phyloP scores from a whole-genome alignment of 192 early-diverging fungal genomes.

The Umbelopsis isabellina region DNA sequence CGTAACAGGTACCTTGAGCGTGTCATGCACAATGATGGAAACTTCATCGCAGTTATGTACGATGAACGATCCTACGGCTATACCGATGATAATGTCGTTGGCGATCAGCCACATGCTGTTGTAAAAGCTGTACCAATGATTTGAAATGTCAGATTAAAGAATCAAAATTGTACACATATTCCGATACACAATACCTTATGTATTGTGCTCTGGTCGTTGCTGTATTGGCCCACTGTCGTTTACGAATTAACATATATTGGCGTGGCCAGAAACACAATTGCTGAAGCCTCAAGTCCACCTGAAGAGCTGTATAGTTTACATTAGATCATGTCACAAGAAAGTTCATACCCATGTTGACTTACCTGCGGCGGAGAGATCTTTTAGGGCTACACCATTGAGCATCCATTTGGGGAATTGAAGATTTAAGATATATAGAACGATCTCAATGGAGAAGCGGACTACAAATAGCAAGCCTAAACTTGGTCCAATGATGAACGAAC shows the following conservation, averaged over 20 bases:
- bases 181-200: constrained; percentile 59
- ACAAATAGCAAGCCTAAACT: constrained; percentile 49
- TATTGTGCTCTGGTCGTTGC: constrained; percentile 70
- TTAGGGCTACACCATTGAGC: constrained; percentile 71
- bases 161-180: neutral
- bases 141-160: neutral
- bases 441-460: constrained; percentile 54
- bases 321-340: constrained; percentile 19
- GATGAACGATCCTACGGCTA: constrained; percentile 75
- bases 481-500: constrained; percentile 38
- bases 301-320: constrained; percentile 60
- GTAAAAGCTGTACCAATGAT: constrained; percentile 69
- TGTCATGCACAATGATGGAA: constrained; percentile 53
- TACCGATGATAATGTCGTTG: constrained; percentile 89
- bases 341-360: constrained; percentile 4
- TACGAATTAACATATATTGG: constrained; percentile 74
- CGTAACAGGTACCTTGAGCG: constrained; percentile 44
- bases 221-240: constrained; percentile 57
- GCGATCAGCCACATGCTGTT: constrained; percentile 96
- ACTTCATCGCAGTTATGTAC: constrained; percentile 62
- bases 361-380: constrained; percentile 70
- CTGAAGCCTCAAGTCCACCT: constrained; percentile 86
- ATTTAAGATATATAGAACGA: constrained; percentile 63
- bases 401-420: constrained; percentile 57
- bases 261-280: constrained; percentile 86